Base-by-base conservation (phyloP, 306 rosid species). In the Dryas drummondii region DNA sequence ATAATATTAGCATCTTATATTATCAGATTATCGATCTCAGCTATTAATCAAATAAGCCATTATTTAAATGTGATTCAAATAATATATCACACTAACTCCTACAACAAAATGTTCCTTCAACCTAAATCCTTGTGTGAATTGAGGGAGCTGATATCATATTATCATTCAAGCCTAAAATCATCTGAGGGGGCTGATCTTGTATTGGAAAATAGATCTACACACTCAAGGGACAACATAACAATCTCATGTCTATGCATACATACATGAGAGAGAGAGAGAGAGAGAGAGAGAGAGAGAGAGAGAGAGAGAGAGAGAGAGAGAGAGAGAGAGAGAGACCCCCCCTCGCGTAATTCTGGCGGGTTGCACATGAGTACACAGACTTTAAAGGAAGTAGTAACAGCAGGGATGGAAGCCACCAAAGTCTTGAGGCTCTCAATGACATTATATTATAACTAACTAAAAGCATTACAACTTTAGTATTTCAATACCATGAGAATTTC, bases 341-440 rank as follows among this genome's bases (percentile, higher is more conserved):
- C 60, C 73, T 14, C 40, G 50, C 58, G 76, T 40, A 70, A 26
- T 62, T 70, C 55, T 60, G 81, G 71, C 58, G 2, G 70, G 22
- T 64, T 27, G 73, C 65, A 49, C 58, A 58, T 78, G 52, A 79
- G 46, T 59, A 56, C 44, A 70, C 32, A 64, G 50, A 44, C 48
- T 52, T 16, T 8, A 15, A 14, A 1, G 15, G 16, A 61, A 9
- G 6, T 55, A 8, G 40, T 52, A 40, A 4, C 44, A 13, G 9
- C 7, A 59, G n/a, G 37, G 41, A 42, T 66, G 56, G 49, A 26
- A 52, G 53, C 76, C 63, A 66, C 69, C 66, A 71, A 51, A 19
- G 22, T 3, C 41, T 75, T 45, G 76, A 75, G 80, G 72, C 74
- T 61, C 79, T 41, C 79, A 74, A 52, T 19, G 47, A 9, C 49